Conservation (phyloP, 163 green algal genomes). For the Scenedesmus sp. region DNA sequence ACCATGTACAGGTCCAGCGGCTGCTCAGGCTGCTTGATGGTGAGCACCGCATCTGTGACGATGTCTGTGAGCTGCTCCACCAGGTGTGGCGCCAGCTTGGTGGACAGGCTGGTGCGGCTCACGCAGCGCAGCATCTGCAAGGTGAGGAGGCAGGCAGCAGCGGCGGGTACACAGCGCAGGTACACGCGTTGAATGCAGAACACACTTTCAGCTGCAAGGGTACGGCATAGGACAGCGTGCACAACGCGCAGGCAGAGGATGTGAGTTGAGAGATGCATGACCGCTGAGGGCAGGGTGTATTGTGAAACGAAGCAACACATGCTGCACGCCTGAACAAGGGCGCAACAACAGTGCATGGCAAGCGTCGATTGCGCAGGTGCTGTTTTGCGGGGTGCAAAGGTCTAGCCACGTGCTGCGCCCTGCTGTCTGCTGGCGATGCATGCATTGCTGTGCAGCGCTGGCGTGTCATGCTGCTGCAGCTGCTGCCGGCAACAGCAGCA, state of each 20-base stretch:
- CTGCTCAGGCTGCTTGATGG: slow-evolving; percentile 83
- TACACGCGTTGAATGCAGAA: not conserved
- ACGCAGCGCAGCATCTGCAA: slow-evolving; percentile 85
- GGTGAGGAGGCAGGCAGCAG: not conserved
- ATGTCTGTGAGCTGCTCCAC: slow-evolving; percentile 98
- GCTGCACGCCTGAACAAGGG: not conserved
- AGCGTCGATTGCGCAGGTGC: too few species aligned
- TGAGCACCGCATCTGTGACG: slow-evolving; percentile 95
- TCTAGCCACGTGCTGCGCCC: slow-evolving; percentile 58
- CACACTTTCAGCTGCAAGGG: not conserved
- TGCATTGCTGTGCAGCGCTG: not conserved
- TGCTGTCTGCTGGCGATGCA: not conserved
- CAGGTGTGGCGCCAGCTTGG: slow-evolving; percentile 84
- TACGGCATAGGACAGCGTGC: not conserved
- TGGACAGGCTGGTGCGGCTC: slow-evolving; percentile 93
- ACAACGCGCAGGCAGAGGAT: not conserved
- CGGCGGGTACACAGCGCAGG: not conserved
- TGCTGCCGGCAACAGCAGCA: not conserved
- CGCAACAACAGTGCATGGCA: not conserved
- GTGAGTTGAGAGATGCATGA: too few species aligned
- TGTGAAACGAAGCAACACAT: not conserved
- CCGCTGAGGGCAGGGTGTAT: not conserved
- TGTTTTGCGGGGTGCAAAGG: too few species aligned
- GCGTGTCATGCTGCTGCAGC: not conserved
- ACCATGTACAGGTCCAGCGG: slow-evolving; percentile 92